Conservation (phyloP, 2,329 filamentous ascomycete species). For the Colletotrichum tabaci region DNA sequence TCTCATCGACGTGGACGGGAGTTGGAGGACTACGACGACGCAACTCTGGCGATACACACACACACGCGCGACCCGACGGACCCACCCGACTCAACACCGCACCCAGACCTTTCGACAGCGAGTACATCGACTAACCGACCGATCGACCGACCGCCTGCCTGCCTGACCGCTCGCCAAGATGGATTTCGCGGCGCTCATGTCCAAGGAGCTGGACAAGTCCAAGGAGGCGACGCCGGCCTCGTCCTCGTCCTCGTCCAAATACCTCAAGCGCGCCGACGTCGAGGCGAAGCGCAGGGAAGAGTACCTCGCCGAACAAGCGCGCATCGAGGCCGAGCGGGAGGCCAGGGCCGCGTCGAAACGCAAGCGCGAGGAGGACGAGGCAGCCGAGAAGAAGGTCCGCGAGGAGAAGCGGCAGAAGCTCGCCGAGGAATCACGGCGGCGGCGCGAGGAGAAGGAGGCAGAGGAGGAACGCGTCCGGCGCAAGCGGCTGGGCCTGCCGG, state of each 20-base stretch:
- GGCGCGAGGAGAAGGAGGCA: slow-evolving; percentile 80
- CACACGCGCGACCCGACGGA: not conserved
- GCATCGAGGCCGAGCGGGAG: slow-evolving; percentile 78
- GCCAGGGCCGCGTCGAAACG: slow-evolving; percentile 83
- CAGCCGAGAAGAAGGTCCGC: slow-evolving; percentile 75
- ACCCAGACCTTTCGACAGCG: slow-evolving; percentile 1
- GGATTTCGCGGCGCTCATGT: slow-evolving; percentile 97
- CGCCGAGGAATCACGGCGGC: slow-evolving; percentile 82
- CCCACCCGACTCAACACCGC: slow-evolving; percentile 14
- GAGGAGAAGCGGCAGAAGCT: slow-evolving; percentile 87
- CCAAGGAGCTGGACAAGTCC: slow-evolving; percentile 89
- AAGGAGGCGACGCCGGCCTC: slow-evolving; percentile 60
- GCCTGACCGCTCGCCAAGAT: slow-evolving; percentile 65
- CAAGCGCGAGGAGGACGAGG: slow-evolving; percentile 89
- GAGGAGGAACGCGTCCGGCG: slow-evolving; percentile 81
- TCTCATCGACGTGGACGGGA: slow-evolving; percentile 15
- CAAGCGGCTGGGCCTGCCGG: slow-evolving; percentile 85
- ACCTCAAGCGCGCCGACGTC: slow-evolving; percentile 85
- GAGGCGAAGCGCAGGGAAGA: slow-evolving; percentile 86
- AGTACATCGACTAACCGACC: not conserved
- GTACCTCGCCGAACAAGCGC: slow-evolving; percentile 86
- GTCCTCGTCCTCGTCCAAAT: slow-evolving; percentile 73
- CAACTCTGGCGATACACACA: slow-evolving; percentile 14
- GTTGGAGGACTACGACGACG: slow-evolving; percentile 3
- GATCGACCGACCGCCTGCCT: slow-evolving; percentile 8